Percentiles rank a stretch among this genome's conserved stretches.
Evolutionary conservation across 805 yeast genomes (phyloP).

Genomic region (Hemisphaericaspora nanyangensis): DNA sequence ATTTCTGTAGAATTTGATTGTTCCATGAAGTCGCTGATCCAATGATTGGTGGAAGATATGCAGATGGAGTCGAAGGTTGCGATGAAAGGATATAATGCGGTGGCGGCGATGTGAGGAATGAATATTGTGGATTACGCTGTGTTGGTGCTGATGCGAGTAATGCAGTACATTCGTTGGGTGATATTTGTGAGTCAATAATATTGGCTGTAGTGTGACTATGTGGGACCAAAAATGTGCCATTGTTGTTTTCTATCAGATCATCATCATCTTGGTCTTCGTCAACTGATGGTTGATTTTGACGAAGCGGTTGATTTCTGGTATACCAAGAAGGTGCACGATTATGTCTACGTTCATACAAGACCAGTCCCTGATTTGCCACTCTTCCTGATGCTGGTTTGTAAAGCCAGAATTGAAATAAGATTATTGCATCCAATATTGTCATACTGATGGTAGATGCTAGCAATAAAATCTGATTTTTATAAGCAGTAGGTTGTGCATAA

Average conservation of each 20-base stretch:
- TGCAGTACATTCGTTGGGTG: not conserved
- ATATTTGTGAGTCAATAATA: not conserved
- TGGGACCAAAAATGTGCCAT: too few species aligned
- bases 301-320: constrained; percentile 16
- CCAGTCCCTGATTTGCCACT: too few species aligned
- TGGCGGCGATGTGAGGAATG: not conserved
- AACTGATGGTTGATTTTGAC: not conserved
- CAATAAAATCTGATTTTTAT: too few species aligned
- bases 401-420: too few species aligned
- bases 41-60: not conserved
- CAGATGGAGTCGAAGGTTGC: not conserved
- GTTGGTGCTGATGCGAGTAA: not conserved
- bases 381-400: too few species aligned
- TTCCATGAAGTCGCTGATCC: not conserved
- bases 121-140: not conserved
- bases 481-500: too few species aligned
- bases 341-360: constrained; percentile 14
- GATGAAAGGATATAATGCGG: not conserved
- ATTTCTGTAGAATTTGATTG: not conserved
- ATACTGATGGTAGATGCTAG: too few species aligned
- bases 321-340: constrained; percentile 44
- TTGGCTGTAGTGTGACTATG: too few species aligned
- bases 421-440: too few species aligned
- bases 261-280: not conserved
- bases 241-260: too few species aligned